Evolutionary conservation across 345 rosid genomes (phyloP).

Genomic region (Citropsis articulata): DNA sequence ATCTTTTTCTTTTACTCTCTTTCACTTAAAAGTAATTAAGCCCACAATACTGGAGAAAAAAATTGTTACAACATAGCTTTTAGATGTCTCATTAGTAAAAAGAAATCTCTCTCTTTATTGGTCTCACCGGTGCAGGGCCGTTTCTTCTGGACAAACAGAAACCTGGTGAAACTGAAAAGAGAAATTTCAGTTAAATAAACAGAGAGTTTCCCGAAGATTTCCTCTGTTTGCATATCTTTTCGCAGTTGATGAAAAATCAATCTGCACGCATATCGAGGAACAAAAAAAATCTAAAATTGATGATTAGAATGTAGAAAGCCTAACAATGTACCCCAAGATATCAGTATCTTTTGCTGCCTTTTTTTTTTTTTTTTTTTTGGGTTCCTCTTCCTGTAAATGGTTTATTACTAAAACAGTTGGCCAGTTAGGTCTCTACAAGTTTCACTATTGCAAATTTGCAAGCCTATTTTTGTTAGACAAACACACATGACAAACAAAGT

Average conservation of each 20-base stretch:
- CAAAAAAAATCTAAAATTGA: not conserved
- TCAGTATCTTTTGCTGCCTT: no score
- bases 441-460: no score
- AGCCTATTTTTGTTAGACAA: not conserved
- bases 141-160: not conserved
- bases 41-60: not conserved
- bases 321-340: no score
- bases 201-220: not conserved
- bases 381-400: no score
- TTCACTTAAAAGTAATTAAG: not conserved
- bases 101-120: not conserved
- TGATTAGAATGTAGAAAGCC: not conserved
- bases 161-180: not conserved
- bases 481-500: not conserved
- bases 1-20: not conserved
- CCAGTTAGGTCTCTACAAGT: not conserved
- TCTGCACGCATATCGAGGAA: no score
- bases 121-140: not conserved
- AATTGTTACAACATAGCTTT: not conserved
- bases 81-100: not conserved
- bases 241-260: not conserved
- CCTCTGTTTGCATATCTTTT: not conserved
- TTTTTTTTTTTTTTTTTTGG: no score
- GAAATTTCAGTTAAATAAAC: not conserved
- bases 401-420: no score